phyloP scores from a whole-genome alignment of 441 rosid species.

The Syzygium syzygioides region DNA sequence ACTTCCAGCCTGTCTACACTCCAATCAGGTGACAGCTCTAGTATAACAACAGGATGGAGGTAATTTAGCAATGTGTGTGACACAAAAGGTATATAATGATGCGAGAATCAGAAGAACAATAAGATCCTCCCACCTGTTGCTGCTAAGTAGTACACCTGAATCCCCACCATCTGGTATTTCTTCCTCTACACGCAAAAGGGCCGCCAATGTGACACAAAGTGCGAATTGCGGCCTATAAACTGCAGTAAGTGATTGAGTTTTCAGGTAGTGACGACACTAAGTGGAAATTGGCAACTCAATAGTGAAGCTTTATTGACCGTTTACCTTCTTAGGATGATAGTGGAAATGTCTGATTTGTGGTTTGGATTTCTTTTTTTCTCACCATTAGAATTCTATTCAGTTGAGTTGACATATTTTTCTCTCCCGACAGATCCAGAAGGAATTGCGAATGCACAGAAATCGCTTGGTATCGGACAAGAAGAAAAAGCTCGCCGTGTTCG shows the following conservation, averaged over 20 bases:
- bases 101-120: background rate
- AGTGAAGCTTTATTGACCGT: background rate
- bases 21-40: background rate
- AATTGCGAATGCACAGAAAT: constrained; percentile 85
- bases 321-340: background rate
- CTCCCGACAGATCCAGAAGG: constrained; percentile 76
- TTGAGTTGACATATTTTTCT: background rate
- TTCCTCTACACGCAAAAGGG: background rate
- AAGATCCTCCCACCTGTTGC: background rate
- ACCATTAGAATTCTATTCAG: background rate
- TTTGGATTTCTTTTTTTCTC: background rate
- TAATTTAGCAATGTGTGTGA: background rate
- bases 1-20: background rate
- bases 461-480: constrained; percentile 94
- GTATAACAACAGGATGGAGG: background rate
- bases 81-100: background rate
- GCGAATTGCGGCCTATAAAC: background rate
- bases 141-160: background rate
- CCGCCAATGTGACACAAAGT: background rate
- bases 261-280: background rate
- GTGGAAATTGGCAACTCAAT: background rate
- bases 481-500: constrained; percentile 80
- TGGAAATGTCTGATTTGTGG: background rate
- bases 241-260: background rate
- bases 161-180: background rate